Percentiles rank a stretch among this genome's conserved stretches.
These are phyloP conservation scores for Citrullus amarus DNA, from an alignment of 306 rosid species.

Conservation along the genomic window DNA sequence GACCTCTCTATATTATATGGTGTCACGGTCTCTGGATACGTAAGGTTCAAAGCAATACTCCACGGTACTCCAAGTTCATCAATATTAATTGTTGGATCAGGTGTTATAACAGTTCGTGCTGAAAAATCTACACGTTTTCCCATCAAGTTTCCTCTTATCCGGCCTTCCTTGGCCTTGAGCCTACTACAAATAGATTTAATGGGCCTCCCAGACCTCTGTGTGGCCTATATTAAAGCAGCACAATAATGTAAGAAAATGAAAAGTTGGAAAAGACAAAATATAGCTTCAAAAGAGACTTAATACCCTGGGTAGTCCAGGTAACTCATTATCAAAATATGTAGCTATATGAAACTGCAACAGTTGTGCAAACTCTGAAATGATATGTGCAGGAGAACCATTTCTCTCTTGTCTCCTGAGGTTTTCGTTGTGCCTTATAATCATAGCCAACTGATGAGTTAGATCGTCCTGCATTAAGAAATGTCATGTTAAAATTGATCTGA, in stretches of 20 bases:
- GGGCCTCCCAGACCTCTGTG: slow-evolving; percentile 97
- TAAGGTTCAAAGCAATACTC: slow-evolving; percentile 94
- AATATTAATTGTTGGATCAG: slow-evolving; percentile 91
- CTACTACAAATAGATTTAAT: slow-evolving; percentile 97
- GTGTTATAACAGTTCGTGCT: slow-evolving; percentile 95
- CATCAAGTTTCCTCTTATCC: slow-evolving; percentile 97
- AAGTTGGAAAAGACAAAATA: not conserved
- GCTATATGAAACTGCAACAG: slow-evolving; percentile 93
- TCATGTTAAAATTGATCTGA: not conserved
- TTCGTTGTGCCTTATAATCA: slow-evolving; percentile 95
- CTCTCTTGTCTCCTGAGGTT: slow-evolving; percentile 89
- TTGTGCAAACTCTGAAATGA: slow-evolving; percentile 94
- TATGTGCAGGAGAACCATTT: slow-evolving; percentile 95
- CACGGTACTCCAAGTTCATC: slow-evolving; percentile 96
- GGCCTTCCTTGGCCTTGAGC: slow-evolving; percentile 99
- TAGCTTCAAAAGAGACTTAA: slow-evolving; percentile 10
- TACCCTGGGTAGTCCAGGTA: slow-evolving; percentile 97
- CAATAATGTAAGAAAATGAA: not conserved
- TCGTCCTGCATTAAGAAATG: slow-evolving; percentile 54
- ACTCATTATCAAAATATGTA: slow-evolving; percentile 89
- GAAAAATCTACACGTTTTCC: slow-evolving; percentile 98
- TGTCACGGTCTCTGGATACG: slow-evolving; percentile 97
- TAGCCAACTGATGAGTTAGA: slow-evolving; percentile 93
- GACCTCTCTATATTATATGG: slow-evolving; percentile 97
- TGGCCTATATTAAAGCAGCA: slow-evolving; percentile 43